Evolutionary conservation across 2,329 filamentous ascomycete species (phyloP).

Genomic region (Hypomyces perniciosus): DNA sequence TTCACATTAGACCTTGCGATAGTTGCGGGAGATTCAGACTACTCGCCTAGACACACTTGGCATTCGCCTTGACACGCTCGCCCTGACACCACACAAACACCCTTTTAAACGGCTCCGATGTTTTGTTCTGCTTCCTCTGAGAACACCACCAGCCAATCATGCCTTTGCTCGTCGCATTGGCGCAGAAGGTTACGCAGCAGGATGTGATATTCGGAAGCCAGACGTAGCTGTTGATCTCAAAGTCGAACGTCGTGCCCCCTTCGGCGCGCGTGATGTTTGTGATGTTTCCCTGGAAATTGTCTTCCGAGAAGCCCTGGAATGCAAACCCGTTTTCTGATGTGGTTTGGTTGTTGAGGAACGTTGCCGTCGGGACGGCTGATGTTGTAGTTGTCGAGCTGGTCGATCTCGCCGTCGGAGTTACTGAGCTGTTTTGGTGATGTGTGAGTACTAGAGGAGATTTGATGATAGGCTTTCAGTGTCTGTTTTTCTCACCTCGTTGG

Average conservation of each 20-base stretch:
- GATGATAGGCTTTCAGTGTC: neutral
- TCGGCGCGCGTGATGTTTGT: slow-evolving; percentile 21
- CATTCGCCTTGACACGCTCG: slow-evolving; percentile 11
- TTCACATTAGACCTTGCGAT: no score
- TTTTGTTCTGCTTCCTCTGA: slow-evolving; percentile 12
- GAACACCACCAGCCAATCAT: slow-evolving; percentile 23
- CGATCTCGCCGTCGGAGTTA: no score
- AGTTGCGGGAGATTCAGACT: no score
- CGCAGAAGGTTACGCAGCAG: slow-evolving; percentile 22
- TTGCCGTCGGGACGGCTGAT: neutral
- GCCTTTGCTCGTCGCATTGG: slow-evolving; percentile 17
- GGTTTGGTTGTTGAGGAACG: slow-evolving; percentile 22
- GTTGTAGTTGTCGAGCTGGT: neutral
- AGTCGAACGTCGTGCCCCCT: slow-evolving; percentile 19
- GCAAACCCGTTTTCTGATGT: slow-evolving; percentile 15
- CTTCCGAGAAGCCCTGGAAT: slow-evolving; percentile 27
- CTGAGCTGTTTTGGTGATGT: neutral
- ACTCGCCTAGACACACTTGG: slow-evolving; percentile 3
- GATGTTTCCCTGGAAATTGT: slow-evolving; percentile 19
- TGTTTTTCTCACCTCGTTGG: slow-evolving; percentile 1
- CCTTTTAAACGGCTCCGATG: slow-evolving; percentile 17
- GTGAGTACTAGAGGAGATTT: neutral
- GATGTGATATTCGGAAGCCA: slow-evolving; percentile 17
- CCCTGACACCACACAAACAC: slow-evolving; percentile 23
- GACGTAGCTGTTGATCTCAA: slow-evolving; percentile 18